Evolutionary conservation across 345 rosid species (phyloP).

Genomic region (Dimocarpus longan): DNA sequence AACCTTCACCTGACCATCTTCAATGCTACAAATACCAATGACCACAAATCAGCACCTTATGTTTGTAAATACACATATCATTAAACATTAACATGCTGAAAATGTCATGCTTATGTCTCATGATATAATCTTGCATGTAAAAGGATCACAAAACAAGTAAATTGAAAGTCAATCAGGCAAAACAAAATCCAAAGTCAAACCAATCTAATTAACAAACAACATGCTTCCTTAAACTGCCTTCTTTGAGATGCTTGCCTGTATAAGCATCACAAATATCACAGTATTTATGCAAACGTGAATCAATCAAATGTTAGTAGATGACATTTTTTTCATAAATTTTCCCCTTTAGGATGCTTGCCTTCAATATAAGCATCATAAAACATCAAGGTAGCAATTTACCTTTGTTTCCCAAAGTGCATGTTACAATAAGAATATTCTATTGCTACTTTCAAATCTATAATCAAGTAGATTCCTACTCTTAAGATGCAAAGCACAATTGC

Average conservation of each 20-base stretch:
- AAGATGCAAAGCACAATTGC: not conserved
- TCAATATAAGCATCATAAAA: not conserved
- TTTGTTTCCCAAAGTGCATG: constrained; percentile 1
- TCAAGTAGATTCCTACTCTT: constrained; percentile 1
- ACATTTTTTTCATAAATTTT: too few relatives aligned
- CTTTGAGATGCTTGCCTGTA: not conserved
- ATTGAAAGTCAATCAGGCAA: not conserved
- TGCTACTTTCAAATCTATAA: not conserved
- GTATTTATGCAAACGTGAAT: not conserved
- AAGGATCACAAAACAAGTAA: not conserved
- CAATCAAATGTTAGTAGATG: not conserved
- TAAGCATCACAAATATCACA: constrained; percentile 1
- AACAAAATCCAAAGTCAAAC: constrained; percentile 1
- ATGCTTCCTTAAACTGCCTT: not conserved
- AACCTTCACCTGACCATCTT: constrained; percentile 54
- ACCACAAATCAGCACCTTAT: constrained; percentile 24
- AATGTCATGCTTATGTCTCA: not conserved
- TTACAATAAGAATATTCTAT: not conserved
- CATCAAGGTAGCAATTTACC: not conserved
- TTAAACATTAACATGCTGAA: not conserved
- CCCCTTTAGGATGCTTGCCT: not conserved
- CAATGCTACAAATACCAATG: constrained; percentile 50
- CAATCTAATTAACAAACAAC: not conserved
- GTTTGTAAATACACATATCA: constrained; percentile 1
- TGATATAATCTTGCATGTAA: not conserved